These are phyloP conservation scores for Chytriomyces sp. DNA, from an alignment of 192 early-diverging fungal genomes.

Conservation along the genomic window DNA sequence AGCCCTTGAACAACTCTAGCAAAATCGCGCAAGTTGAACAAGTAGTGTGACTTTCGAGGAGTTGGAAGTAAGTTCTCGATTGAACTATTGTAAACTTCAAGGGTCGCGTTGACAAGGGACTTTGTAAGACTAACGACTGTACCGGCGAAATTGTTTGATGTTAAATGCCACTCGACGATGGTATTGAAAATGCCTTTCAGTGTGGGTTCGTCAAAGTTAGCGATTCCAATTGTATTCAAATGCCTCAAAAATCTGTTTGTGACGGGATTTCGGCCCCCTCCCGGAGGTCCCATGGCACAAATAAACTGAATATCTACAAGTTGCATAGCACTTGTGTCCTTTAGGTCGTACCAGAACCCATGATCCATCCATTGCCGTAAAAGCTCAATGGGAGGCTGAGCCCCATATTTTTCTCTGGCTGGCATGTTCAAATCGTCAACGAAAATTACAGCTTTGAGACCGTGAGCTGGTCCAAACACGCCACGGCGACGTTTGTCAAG, in stretches of 20 bases:
- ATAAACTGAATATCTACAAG: constrained; percentile 62
- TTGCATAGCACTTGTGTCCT: constrained; percentile 60
- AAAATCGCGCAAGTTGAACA: constrained; percentile 65
- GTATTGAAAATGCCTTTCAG: constrained; percentile 61
- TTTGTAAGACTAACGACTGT: constrained; percentile 41
- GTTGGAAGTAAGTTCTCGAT: constrained; percentile 61
- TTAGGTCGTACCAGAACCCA: constrained; percentile 55
- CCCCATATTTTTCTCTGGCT: constrained; percentile 62
- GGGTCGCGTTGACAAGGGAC: constrained; percentile 44
- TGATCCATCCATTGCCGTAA: constrained; percentile 65
- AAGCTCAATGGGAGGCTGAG: constrained; percentile 63
- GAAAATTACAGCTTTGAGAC: constrained; percentile 59
- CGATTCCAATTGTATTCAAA: constrained; percentile 59
- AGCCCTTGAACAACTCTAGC: constrained; percentile 61
- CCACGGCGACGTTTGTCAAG: constrained; percentile 58
- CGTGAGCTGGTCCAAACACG: constrained; percentile 59
- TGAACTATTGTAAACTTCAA: constrained; percentile 54
- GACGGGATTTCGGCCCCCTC: constrained; percentile 60
- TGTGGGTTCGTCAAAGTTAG: constrained; percentile 55
- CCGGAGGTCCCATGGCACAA: constrained; percentile 62
- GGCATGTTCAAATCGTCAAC: constrained; percentile 70
- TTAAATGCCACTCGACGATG: constrained; percentile 61
- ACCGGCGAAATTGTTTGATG: constrained; percentile 43
- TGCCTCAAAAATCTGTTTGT: constrained; percentile 59
- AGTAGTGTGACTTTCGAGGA: constrained; percentile 61